Percentiles rank a stretch among this genome's conserved stretches.
Evolutionary conservation across 2,329 filamentous ascomycete genomes (phyloP).

Genomic region (Aspergillus texensis): DNA sequence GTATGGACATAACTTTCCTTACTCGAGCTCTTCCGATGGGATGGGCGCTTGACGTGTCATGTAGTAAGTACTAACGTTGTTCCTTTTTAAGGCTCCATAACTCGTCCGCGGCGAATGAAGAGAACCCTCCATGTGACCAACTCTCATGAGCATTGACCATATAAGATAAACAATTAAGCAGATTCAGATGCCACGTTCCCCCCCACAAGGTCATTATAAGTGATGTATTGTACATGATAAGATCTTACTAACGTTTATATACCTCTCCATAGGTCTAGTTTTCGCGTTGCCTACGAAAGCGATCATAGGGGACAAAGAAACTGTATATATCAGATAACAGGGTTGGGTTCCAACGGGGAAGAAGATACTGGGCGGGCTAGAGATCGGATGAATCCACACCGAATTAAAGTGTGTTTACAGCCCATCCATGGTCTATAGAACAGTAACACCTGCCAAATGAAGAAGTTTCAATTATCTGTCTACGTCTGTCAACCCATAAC

Average conservation of each 20-base stretch:
- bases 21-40: too few species aligned
- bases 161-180: slow-evolving; percentile 10
- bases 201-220: background rate
- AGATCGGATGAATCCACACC: background rate
- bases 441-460: background rate
- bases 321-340: background rate
- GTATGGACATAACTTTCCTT: background rate
- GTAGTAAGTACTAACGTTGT: background rate
- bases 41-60: background rate
- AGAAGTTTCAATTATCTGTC: background rate
- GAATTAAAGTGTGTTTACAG: background rate
- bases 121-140: slow-evolving; percentile 3
- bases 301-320: background rate
- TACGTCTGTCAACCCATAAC: background rate
- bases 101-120: slow-evolving; percentile 1
- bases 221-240: too few species aligned
- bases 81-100: background rate
- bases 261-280: background rate
- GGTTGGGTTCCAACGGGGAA: background rate
- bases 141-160: slow-evolving; percentile 5
- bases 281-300: background rate
- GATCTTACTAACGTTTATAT: background rate
- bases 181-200: slow-evolving; percentile 7
- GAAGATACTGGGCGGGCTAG: background rate
- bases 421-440: background rate